Conservation (phyloP, 805 yeast genomes). For the Grigorovia transvaalensis region DNA sequence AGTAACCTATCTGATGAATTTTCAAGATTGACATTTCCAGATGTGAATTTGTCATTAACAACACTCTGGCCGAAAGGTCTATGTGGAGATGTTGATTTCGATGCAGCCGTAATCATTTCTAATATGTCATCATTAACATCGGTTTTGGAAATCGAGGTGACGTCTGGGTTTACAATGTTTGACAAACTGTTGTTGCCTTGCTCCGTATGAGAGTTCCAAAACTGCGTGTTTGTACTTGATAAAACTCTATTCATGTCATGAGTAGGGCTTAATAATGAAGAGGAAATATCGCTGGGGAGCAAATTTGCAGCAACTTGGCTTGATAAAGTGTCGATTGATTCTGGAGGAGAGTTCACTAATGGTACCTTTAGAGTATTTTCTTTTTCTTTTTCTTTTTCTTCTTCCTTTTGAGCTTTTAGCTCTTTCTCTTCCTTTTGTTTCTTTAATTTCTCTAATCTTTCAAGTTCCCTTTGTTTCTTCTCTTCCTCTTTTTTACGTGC, state of each 20-base stretch:
- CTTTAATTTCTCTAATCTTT: slow-evolving; percentile 21
- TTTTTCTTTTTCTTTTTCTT: not conserved
- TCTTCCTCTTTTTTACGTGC: slow-evolving; percentile 21
- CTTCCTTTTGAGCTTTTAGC: not conserved
- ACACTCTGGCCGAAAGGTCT: not conserved
- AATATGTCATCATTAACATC: slow-evolving; percentile 19
- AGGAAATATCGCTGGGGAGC: not conserved
- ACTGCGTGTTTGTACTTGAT: not conserved
- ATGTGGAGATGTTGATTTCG: slow-evolving; percentile 10
- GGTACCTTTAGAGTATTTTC: not conserved
- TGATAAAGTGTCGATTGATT: not conserved
- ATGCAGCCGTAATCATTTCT: slow-evolving; percentile 21
- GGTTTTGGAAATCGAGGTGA: not conserved
- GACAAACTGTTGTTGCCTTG: not conserved
- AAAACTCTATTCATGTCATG: not conserved
- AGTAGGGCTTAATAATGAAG: not conserved
- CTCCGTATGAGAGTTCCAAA: not conserved
- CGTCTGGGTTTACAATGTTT: not conserved
- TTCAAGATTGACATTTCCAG: not conserved
- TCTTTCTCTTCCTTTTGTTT: not conserved
- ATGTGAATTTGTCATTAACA: not conserved
- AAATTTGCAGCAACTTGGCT: not conserved
- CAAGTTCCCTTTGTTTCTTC: slow-evolving; percentile 17
- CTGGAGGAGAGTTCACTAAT: not conserved
- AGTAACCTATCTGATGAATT: not conserved